phyloP scores from a whole-genome alignment of 441 rosid species.

The Euphorbia schlechtendalii region DNA sequence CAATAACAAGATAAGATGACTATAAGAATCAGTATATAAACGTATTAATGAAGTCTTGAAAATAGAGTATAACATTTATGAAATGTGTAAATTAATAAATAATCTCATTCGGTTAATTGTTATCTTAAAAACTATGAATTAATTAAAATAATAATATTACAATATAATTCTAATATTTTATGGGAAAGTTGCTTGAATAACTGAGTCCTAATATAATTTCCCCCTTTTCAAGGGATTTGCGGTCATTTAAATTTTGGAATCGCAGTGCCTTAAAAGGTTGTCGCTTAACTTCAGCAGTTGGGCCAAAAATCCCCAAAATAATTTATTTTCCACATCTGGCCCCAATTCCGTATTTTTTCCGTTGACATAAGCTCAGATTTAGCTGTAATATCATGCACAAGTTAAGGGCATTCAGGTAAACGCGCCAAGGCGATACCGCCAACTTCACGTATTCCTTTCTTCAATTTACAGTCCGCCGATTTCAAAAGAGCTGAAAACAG shows the following conservation, averaged over 20 bases:
- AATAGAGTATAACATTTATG: too few relatives aligned
- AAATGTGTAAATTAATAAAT: too few relatives aligned
- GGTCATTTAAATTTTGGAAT: slow-evolving; percentile 1
- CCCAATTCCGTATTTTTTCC: background rate
- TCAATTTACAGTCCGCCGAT: background rate
- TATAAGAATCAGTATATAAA: too few relatives aligned
- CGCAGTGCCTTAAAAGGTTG: background rate
- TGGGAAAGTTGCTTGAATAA: too few relatives aligned
- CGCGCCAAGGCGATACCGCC: background rate
- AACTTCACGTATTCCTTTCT: background rate
- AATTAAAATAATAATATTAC: too few relatives aligned
- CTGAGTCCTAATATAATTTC: too few relatives aligned
- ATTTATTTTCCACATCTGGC: background rate
- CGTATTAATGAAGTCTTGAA: too few relatives aligned
- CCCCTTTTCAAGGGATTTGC: background rate
- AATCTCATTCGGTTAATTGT: too few relatives aligned
- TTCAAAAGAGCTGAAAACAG: background rate
- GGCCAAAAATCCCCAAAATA: background rate
- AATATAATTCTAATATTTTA: too few relatives aligned
- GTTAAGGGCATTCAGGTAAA: background rate
- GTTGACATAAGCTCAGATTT: background rate
- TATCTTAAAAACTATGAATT: too few relatives aligned
- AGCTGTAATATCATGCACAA: background rate
- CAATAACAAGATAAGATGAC: too few relatives aligned
- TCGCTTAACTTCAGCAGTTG: background rate